A percentile compares a stretch with the other conserved stretches of the same genome.
phyloP scores from a whole-genome alignment of 2,329 filamentous ascomycete genomes.

The Stachybotrys chlorohalonatus region DNA sequence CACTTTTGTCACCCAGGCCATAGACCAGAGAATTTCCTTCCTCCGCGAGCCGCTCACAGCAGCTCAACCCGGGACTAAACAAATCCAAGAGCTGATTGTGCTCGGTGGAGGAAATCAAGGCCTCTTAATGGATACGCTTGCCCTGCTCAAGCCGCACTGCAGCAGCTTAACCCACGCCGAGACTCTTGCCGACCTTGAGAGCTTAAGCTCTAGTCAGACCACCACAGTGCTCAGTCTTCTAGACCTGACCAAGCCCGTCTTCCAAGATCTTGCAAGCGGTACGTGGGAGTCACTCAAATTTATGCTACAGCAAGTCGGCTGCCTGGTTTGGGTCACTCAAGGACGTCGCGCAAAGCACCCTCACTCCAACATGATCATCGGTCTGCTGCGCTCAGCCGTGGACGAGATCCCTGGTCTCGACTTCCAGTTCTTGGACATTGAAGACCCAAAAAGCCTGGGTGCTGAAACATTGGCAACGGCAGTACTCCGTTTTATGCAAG shows the following conservation, averaged over 20 bases:
- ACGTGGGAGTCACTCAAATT: not conserved
- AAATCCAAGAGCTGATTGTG: not conserved
- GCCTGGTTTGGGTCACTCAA: not conserved
- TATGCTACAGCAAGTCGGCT: not conserved
- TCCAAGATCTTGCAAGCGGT: not conserved
- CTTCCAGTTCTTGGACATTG: not conserved
- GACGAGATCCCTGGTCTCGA: not conserved
- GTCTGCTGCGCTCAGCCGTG: not conserved
- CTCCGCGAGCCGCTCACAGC: not conserved
- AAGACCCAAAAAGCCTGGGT: not conserved
- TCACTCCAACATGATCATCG: not conserved
- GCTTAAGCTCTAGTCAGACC: not conserved
- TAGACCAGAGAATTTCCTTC: not conserved
- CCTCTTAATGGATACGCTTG: not conserved
- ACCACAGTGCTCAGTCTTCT: not conserved
- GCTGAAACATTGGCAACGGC: not conserved
- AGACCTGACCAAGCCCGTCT: not conserved
- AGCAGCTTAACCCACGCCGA: not conserved
- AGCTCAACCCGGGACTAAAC: not conserved
- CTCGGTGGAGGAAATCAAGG: not conserved
- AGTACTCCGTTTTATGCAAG: not conserved
- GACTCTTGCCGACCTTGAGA: not conserved
- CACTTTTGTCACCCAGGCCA: not conserved
- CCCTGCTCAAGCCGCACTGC: not conserved
- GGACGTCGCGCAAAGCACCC: not conserved